Base-by-base conservation (phyloP, 2,329 filamentous ascomycete genomes). In the Aspergillus piperis region DNA sequence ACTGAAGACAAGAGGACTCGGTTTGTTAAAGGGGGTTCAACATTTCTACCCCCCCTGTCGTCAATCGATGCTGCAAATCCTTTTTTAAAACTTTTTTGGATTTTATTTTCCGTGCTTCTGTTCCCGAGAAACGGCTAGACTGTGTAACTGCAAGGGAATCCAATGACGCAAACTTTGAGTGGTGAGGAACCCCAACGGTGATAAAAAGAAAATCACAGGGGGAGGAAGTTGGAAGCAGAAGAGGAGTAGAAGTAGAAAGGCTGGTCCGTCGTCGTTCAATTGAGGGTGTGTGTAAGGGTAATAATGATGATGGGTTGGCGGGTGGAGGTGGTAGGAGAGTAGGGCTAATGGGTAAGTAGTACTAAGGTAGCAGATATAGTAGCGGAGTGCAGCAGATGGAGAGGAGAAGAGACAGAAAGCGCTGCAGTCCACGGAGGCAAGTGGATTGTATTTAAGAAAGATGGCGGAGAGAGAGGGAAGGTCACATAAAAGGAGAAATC, bases 31-130 rank as follows among this genome's bases (percentile, higher is more conserved):
- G 65, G 67, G 62, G 59, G 30, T 58, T 65, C 58, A 57, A 61
- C 67, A 69, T 68, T 62, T 65, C 66, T 60, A 65, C 59, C 32
- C 63, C 63, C 64, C 61, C 60, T 66, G 61, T 59, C 42, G 53
- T 30, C 54, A 42, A 50, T 55, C 53, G 59, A 59, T 61, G 54
- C 49, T 32, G 57, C 25, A 30, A 58, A 48, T 53, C 54, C 49
- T 42, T 36, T 58, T 36, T 13, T 19, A 19, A 36, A 36, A 15
- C 32, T 32, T 48, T 41, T 44, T 62, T 58, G 42, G 13, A 30
- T 57, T 55, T 32, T 32, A 23, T 53, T 56, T 59, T 30, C 47
- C 36, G 48, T 55, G 32, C 32, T 17, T 39, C 25, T 21, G 32
- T 13, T 57, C 42, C 25, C 53, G 44, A 41, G 44, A 55, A 62